Evolutionary conservation across 257 asterid species (phyloP).

Genomic region (Nicotiana tabacum): DNA sequence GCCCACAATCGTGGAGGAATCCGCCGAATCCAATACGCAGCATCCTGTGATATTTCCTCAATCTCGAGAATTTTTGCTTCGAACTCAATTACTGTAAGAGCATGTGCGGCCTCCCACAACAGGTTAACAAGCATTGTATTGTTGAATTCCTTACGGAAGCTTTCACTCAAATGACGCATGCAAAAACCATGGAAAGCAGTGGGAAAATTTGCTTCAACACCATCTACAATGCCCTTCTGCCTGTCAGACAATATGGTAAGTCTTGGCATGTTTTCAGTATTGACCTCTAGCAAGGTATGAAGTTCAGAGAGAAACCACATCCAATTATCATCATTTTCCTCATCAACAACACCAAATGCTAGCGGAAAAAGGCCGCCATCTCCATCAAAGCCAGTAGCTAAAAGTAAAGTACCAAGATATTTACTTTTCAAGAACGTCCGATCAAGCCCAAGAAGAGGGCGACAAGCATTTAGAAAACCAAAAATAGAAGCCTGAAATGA

Average conservation of each 20-base stretch:
- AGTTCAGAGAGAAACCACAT: slow-evolving; percentile 99
- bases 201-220: slow-evolving; percentile 84
- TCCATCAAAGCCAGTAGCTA: slow-evolving; percentile 94
- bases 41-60: slow-evolving; percentile 85
- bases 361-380: slow-evolving; percentile 87
- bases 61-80: slow-evolving; percentile 74
- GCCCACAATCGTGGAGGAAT: slow-evolving; percentile 87
- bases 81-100: slow-evolving; percentile 65
- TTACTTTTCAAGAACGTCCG: slow-evolving; percentile 80
- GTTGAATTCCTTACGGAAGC: slow-evolving; percentile 84
- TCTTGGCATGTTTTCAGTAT: slow-evolving; percentile 93
- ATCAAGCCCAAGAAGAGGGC: slow-evolving; percentile 91
- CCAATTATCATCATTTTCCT: slow-evolving; percentile 90
- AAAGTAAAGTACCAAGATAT: slow-evolving; percentile 80
- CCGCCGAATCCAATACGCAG: slow-evolving; percentile 83
- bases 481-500: slow-evolving; percentile 87
- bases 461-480: slow-evolving; percentile 87
- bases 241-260: slow-evolving; percentile 88
- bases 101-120: slow-evolving; percentile 88
- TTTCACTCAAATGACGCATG: slow-evolving; percentile 88
- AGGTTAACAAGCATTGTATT: slow-evolving; percentile 80
- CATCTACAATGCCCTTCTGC: slow-evolving; percentile 76
- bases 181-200: slow-evolving; percentile 94
- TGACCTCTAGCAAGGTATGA: slow-evolving; percentile 73
- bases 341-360: slow-evolving; percentile 94